Percentiles rank a stretch among this genome's conserved stretches.
phyloP scores from a whole-genome alignment of 1,284 basidiomycete species.

The Cryptococcus jaspeensis region DNA sequence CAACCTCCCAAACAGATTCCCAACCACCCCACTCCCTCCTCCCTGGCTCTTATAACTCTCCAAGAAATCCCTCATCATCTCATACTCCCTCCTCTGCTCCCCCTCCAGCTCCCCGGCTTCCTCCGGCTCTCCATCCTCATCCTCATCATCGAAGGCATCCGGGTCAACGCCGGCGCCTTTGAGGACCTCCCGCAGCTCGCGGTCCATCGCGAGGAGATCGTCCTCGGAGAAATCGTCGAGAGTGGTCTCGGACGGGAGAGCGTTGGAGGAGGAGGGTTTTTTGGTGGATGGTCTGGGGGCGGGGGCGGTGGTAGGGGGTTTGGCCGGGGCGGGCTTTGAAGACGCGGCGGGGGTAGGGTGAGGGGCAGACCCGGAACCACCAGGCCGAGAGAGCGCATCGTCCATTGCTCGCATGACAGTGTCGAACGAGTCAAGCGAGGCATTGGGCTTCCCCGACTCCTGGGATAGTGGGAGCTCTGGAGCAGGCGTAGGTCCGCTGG shows the following conservation, averaged over 20 bases:
- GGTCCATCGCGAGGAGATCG: conserved; percentile 78
- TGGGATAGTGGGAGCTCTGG: background rate
- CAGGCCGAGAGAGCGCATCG: conserved; percentile 60
- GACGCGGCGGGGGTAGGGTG: background rate
- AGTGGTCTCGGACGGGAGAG: conserved; percentile 43
- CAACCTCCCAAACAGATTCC: conserved; percentile 59
- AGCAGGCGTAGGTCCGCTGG: background rate
- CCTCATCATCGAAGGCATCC: conserved; percentile 48
- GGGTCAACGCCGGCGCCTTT: conserved; percentile 54
- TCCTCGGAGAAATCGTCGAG: conserved; percentile 58
- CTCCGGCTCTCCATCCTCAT: conserved; percentile 53
- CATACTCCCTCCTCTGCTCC: conserved; percentile 68
- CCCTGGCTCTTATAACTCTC: conserved; percentile 89
- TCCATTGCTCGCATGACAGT: conserved; percentile 94
- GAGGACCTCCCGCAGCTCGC: conserved; percentile 69
- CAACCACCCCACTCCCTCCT: conserved; percentile 81
- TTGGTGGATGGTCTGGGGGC: background rate
- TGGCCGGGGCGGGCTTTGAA: background rate
- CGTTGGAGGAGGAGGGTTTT: conserved; percentile 17
- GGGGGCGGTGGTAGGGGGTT: background rate
- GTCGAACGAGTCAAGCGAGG: conserved; percentile 84
- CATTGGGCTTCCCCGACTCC: conserved; percentile 48
- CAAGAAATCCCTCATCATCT: conserved; percentile 89
- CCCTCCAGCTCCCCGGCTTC: conserved; percentile 35
- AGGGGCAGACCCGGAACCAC: conserved; percentile 1